Evolutionary conservation across 257 asterid genomes (phyloP).

Genomic region (Plantago major): DNA sequence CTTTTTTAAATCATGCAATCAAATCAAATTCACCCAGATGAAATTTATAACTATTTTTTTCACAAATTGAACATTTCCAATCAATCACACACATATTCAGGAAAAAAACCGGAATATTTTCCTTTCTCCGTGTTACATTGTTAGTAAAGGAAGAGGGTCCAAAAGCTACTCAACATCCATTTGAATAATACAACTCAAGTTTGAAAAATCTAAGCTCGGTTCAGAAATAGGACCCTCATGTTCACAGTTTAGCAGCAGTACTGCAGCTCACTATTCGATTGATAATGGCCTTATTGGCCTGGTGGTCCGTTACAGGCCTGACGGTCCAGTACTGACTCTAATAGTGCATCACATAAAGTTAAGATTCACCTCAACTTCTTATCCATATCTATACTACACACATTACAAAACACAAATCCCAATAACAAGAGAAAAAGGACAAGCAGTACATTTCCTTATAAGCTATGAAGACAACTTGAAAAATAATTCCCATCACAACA

Average conservation of each 20-base stretch:
- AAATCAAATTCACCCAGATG: no score
- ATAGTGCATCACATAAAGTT: not conserved
- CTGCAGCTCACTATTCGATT: slow-evolving; percentile 4
- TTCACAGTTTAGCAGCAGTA: not conserved
- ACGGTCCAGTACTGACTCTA: slow-evolving; percentile 13
- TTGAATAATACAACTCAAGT: no score
- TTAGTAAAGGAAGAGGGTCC: no score
- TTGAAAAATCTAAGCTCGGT: not conserved
- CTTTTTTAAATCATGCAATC: no score
- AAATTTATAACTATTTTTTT: no score
- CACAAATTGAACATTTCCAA: no score
- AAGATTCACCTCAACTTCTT: not conserved
- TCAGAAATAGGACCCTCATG: not conserved
- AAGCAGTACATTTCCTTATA: no score
- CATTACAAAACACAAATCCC: not conserved
- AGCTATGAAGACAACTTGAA: not conserved
- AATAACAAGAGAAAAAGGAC: no score
- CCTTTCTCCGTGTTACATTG: no score
- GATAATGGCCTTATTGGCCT: slow-evolving; percentile 23
- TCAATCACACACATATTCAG: no score
- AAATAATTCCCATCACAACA: not conserved
- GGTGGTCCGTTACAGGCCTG: slow-evolving; percentile 25
- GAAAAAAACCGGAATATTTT: no score
- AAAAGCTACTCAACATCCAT: no score
- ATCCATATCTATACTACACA: slow-evolving; percentile 12